Percentiles rank a stretch among this genome's conserved stretches.
These are phyloP conservation scores for Volutella citrinella DNA, from an alignment of 2,329 filamentous ascomycete genomes.

Conservation along the genomic window DNA sequence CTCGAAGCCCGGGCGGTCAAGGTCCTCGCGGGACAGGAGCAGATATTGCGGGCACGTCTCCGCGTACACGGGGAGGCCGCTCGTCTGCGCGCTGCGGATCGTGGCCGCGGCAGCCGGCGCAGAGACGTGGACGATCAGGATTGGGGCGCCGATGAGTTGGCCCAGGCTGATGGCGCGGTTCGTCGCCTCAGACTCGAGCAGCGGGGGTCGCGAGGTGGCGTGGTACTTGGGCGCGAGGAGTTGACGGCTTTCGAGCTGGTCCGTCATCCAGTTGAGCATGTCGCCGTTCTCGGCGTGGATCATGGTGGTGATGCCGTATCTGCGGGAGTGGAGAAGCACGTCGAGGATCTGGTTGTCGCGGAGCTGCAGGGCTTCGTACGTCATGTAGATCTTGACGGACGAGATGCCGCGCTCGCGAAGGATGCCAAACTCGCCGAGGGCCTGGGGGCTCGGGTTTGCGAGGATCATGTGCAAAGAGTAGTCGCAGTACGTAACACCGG, in stretches of 20 bases:
- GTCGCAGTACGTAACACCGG: constrained; percentile 49
- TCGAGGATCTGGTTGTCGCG: constrained; percentile 47
- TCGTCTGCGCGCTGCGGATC: constrained; percentile 5
- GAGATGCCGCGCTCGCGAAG: constrained; percentile 39
- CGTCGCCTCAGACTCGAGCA: constrained; percentile 6
- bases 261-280: constrained; percentile 52
- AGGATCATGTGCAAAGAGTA: constrained; percentile 55
- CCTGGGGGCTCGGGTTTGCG: constrained; percentile 39
- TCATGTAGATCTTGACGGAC: constrained; percentile 52
- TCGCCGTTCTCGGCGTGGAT: constrained; percentile 54
- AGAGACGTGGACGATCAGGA: constrained; percentile 6
- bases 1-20: constrained; percentile 50
- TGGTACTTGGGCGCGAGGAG: constrained; percentile 48
- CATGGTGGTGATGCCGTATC: constrained; percentile 46
- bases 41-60: constrained; percentile 57
- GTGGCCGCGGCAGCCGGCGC: not conserved
- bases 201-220: constrained; percentile 17
- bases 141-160: constrained; percentile 4
- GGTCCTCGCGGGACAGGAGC: constrained; percentile 48
- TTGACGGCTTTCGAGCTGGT: constrained; percentile 46
- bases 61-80: constrained; percentile 48
- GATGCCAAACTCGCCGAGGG: constrained; percentile 38
- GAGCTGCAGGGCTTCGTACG: constrained; percentile 47
- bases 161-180: constrained; percentile 5
- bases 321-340: constrained; percentile 40